Evolutionary conservation across 2,329 filamentous ascomycete species (phyloP).

Genomic region (Trichoderma harzianum): DNA sequence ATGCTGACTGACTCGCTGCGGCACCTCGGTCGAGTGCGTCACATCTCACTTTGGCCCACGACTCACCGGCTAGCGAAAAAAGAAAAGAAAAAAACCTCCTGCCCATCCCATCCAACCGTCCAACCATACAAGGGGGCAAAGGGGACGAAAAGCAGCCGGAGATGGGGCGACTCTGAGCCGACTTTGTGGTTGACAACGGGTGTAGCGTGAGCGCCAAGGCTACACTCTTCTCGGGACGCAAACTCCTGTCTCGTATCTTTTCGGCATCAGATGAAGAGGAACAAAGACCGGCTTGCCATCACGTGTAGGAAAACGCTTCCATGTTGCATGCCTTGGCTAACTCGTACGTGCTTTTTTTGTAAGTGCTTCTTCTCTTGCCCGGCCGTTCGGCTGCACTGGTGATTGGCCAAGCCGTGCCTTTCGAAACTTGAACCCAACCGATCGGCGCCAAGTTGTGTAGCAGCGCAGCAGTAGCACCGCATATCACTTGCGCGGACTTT

Average conservation of each 20-base stretch:
- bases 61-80: neutral
- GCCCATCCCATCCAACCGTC: neutral
- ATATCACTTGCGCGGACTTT: neutral
- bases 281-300: neutral
- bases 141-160: conserved; percentile 7
- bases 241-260: conserved; percentile 10
- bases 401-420: neutral
- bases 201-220: conserved; percentile 6
- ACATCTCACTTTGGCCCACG: neutral
- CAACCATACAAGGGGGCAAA: neutral
- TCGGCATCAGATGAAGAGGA: conserved; percentile 3
- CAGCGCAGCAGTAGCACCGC: neutral
- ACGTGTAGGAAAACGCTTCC: neutral
- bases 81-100: neutral
- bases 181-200: neutral
- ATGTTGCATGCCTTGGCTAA: conserved; percentile 3
- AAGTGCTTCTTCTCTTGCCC: neutral
- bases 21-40: neutral
- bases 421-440: neutral
- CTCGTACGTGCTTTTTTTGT: neutral
- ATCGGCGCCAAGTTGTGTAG: neutral
- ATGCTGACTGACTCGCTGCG: neutral
- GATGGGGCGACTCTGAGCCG: conserved; percentile 9
- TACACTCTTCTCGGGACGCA: neutral
- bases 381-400: conserved; percentile 1